These are phyloP conservation scores for Fusarium setosum DNA, from an alignment of 2,329 filamentous ascomycete species.

Conservation along the genomic window DNA sequence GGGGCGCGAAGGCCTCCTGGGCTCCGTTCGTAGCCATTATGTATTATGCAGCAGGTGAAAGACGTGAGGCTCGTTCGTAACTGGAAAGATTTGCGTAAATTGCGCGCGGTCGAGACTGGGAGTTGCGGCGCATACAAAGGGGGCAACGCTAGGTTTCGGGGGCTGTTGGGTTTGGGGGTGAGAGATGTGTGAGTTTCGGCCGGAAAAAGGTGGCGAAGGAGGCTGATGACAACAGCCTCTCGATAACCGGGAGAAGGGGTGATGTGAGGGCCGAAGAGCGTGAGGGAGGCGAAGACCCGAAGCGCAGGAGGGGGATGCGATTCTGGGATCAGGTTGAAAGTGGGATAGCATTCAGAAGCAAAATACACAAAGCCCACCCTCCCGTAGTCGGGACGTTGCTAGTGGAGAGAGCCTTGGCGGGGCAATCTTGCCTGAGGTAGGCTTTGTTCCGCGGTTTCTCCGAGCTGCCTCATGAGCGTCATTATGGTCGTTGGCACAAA, in stretches of 20 bases:
- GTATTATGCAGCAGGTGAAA: conserved; percentile 22
- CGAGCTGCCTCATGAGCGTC: conserved; percentile 39
- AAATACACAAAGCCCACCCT: conserved; percentile 43
- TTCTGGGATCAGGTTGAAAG: conserved; percentile 35
- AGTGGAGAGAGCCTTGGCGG: conserved; percentile 46
- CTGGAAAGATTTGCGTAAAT: conserved; percentile 20
- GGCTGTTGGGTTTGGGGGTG: conserved; percentile 10
- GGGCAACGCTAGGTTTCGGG: conserved; percentile 20
- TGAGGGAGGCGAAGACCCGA: conserved; percentile 18
- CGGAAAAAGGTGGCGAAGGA: not conserved
- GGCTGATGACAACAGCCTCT: conserved; percentile 16
- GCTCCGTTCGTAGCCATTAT: conserved; percentile 75
- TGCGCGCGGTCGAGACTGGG: conserved; percentile 35
- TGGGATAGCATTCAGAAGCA: conserved; percentile 42
- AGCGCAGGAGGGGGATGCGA: conserved; percentile 17
- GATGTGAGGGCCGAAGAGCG: conserved; percentile 13
- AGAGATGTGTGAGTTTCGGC: conserved; percentile 8
- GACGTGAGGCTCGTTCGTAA: not conserved
- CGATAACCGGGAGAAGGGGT: conserved; percentile 15
- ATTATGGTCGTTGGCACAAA: too few relatives aligned
- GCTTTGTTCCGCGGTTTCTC: conserved; percentile 45
- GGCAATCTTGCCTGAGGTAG: conserved; percentile 38
- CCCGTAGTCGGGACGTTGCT: conserved; percentile 29
- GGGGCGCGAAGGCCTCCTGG: conserved; percentile 80
- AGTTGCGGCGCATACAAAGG: conserved; percentile 42